Conservation (phyloP, 2,329 filamentous ascomycete species). For the Fonsecaea erecta region DNA sequence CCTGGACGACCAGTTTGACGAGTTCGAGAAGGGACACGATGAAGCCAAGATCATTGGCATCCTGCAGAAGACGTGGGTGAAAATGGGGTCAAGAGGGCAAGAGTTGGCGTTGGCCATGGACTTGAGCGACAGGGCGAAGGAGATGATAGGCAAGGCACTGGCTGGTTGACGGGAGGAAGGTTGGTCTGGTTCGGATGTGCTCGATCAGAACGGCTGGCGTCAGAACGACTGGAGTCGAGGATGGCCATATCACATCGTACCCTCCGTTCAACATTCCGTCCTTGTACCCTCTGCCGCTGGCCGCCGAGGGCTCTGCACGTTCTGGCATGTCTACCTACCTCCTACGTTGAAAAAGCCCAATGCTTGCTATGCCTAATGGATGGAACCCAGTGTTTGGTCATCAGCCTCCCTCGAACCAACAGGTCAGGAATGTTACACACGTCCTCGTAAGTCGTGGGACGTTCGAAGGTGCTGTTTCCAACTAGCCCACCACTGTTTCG, state of each 20-base stretch:
- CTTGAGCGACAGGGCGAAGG: constrained; percentile 66
- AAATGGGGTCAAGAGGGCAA: constrained; percentile 34
- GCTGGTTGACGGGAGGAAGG: constrained; percentile 37
- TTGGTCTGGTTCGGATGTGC: background rate
- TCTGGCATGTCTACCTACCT: background rate
- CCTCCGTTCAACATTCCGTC: background rate
- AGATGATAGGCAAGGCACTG: constrained; percentile 68
- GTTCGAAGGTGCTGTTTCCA: background rate
- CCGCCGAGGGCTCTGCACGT: background rate
- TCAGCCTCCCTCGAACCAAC: background rate
- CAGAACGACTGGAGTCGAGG: background rate
- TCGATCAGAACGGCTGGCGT: too few species aligned
- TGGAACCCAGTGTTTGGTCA: background rate
- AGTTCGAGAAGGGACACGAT: constrained; percentile 69
- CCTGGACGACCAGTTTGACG: constrained; percentile 82
- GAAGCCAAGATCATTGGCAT: constrained; percentile 65
- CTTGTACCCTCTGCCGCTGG: background rate
- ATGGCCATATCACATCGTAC: background rate
- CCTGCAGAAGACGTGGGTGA: constrained; percentile 37
- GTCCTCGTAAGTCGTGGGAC: background rate
- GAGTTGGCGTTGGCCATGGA: constrained; percentile 64
- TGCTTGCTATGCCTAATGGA: background rate
- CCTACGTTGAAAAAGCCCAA: background rate
- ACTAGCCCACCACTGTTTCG: background rate
- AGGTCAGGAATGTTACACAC: background rate